Percentiles rank a stretch among this genome's conserved stretches.
Evolutionary conservation across 345 rosid species (phyloP).

Genomic region (Cochlearia excelsa): DNA sequence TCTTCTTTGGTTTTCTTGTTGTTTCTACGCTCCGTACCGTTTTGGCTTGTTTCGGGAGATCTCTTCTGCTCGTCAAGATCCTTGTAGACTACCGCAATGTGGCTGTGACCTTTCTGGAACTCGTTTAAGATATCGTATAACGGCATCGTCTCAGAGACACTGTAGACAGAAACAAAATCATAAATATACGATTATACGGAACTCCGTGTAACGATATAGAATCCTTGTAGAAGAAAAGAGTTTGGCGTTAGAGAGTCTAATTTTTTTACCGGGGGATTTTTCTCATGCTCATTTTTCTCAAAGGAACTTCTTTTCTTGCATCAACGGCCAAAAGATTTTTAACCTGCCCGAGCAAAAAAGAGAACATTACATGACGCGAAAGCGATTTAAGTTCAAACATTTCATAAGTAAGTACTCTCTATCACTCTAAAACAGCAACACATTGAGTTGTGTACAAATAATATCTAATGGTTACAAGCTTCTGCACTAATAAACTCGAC

Average conservation of each 20-base stretch:
- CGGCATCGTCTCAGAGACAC: conserved; percentile 86
- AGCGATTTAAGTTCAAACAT: neutral
- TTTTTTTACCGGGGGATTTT: conserved; percentile 75
- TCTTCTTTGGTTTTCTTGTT: conserved; percentile 35
- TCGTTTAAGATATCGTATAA: conserved; percentile 87
- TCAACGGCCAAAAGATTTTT: conserved; percentile 87
- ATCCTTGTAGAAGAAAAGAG: neutral
- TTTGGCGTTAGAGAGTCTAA: neutral
- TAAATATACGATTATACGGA: neutral
- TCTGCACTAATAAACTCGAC: neutral
- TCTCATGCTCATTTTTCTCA: conserved; percentile 80
- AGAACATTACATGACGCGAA: neutral
- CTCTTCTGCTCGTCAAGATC: conserved; percentile 49
- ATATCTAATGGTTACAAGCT: conserved; percentile 1
- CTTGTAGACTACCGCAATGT: conserved; percentile 85
- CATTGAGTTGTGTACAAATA: neutral
- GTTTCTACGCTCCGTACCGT: conserved; percentile 35
- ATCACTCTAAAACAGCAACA: conserved; percentile 1
- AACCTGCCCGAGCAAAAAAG: conserved; percentile 44
- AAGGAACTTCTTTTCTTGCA: conserved; percentile 62
- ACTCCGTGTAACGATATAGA: neutral
- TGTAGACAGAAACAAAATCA: conserved; percentile 18
- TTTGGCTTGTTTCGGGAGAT: conserved; percentile 37
- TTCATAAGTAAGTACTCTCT: neutral
- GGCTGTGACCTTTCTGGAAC: conserved; percentile 98